phyloP scores from a whole-genome alignment of 148 eudicot genomes.

The Amaranthus cruentus region DNA sequence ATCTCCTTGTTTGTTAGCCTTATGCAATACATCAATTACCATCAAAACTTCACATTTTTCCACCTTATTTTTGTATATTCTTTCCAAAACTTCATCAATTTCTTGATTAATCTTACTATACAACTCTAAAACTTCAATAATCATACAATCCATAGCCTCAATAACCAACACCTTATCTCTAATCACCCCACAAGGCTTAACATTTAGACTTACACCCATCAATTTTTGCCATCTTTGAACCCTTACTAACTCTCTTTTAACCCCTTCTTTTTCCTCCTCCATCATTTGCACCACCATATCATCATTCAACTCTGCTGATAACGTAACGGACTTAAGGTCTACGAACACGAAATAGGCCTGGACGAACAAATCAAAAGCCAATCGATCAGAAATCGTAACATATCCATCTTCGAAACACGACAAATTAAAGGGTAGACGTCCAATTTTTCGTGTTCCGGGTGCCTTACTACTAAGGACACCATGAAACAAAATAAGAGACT shows the following conservation, averaged over 20 bases:
- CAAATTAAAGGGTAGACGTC: constrained; percentile 72
- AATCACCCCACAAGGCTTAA: constrained; percentile 37
- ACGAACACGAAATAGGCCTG: constrained; percentile 52
- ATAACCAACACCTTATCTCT: constrained; percentile 25
- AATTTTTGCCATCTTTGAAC: constrained; percentile 57
- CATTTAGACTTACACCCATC: constrained; percentile 50
- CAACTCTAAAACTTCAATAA: constrained; percentile 59
- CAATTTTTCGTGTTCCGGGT: constrained; percentile 40
- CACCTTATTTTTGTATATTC: constrained; percentile 31
- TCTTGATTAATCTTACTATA: constrained; percentile 65
- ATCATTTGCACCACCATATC: background rate
- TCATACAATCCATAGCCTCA: constrained; percentile 73
- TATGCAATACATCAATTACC: constrained; percentile 51
- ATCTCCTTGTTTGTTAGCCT: constrained; percentile 50
- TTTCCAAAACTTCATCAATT: constrained; percentile 40
- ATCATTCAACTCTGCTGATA: constrained; percentile 32
- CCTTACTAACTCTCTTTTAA: constrained; percentile 22
- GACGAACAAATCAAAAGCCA: constrained; percentile 42
- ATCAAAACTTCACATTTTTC: constrained; percentile 40
- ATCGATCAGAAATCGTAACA: background rate
- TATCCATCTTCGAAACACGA: constrained; percentile 46
- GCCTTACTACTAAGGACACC: constrained; percentile 47
- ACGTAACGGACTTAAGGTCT: constrained; percentile 50
- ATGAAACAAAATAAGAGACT: constrained; percentile 64
- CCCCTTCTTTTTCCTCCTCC: background rate